Evolutionary conservation across 108 stramenopile genomes (phyloP), one percentile per base, ranked within the genome.

Genomic region (Nitzschia sp.): DNA sequence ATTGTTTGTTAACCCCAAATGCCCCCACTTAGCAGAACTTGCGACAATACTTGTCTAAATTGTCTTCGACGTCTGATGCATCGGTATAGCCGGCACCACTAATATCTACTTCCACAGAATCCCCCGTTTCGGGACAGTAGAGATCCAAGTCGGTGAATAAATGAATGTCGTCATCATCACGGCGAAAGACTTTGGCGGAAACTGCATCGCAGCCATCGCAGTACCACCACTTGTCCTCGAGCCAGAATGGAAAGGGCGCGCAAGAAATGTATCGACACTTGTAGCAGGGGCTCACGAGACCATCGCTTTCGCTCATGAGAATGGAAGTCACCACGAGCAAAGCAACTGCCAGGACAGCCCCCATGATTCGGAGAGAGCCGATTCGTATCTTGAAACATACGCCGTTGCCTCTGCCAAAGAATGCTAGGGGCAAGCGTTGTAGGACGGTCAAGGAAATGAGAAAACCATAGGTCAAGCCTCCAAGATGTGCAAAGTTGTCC

Each of bases 401-500:
- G 0, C 33, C 45, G 2, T 64, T 75, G 19, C 72, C 64, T 29
- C 76, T 63, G 19, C 84, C 91, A 72, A 92, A 89, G 71, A 89
- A 87, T 38, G 78, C 62, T 2, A 78, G 76, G 0, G 68, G 62
- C 4, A 92, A 76, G 1, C 83, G 84, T 59, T 85, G 73, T 8
- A 92, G 84, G 2, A 85, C 76, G 28, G 84, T 80, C 27, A 87
- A 64, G 5, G 85, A 85, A 32, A 85, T 83, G 26, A 92, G 65
- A 48, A 92, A 89, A 1, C 93, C 93, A 58, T 87, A 94, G 0
- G 88, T 29, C 69, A 91, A 75, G 18, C 93, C 93, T 35, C 93
- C 93, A 18, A 92, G 55, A 33, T 77, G 76, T 32, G 88, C 85
- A 74, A 91, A 93, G 66, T 95, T 95, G 66, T 95, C 94, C 25